Base-by-base conservation (phyloP, 75 land plant species). In the Cupressus sempervirens region DNA sequence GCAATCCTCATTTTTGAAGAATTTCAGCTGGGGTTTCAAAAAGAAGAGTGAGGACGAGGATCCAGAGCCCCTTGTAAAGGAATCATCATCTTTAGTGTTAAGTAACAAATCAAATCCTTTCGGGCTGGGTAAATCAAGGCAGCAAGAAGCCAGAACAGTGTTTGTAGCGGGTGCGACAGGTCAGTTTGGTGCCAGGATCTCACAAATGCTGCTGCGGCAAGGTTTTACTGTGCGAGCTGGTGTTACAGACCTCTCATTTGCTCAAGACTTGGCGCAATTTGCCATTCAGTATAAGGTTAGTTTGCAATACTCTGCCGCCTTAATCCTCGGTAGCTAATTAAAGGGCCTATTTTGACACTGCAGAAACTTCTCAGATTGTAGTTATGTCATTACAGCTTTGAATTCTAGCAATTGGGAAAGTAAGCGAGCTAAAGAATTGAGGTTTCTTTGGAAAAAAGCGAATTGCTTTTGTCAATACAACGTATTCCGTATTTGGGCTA, bases 91-190 rank as follows among this genome's bases (percentile, higher is more conserved):
- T 1, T 9, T 79, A 23, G 40, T 79, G 43, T 79, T 43, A n/a
- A 10, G 48, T n/a, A 43, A 45, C 30, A 46, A 43, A 45, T 45
- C 46, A 26, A 79, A 43, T 26, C 81, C 81, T 79, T 48, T 79
- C 46, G 45, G 48, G 30, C 8, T 79, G 20, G 43, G 14, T 79
- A 45, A 11, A 45, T 10, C 14, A 45, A 86, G 99, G 53, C 86
- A 94, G 12, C 93, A 91, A 48, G 99, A 98, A 46, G 84, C 95
- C 11, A 84, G 50, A n/a, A 93, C 98, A 18, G 99, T 98, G 83
- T 98, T 94, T 84, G 99, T 98, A 14, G 98, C 99, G 0, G 99
- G 98, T 5, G 98, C 99, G 0, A 93, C 97, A 2, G 99, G 99
- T 48, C 97, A 91, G 83, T 88, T 92, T 40, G 99, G 99, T 4